Percentiles rank a stretch among this genome's conserved stretches.
Evolutionary conservation across 768 basidiomycete genomes (phyloP).

Genomic region (Phylloporus rhodoxanthus): DNA sequence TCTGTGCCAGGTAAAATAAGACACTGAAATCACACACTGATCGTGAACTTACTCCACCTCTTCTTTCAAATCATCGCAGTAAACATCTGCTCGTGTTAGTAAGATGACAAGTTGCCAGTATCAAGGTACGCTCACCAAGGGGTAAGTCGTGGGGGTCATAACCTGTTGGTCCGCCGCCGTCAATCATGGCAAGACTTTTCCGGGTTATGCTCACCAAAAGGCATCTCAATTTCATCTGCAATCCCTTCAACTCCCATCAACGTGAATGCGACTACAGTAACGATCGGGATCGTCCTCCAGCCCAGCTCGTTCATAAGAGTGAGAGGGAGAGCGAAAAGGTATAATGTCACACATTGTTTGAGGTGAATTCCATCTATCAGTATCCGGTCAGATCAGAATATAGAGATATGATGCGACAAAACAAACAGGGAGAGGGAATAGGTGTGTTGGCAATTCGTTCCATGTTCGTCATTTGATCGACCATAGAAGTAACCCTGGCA

Average conservation of each 20-base stretch:
- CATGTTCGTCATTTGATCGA: constrained; percentile 80
- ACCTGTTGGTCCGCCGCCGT: constrained; percentile 32
- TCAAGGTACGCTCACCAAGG: constrained; percentile 47
- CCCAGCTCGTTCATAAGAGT: constrained; percentile 78
- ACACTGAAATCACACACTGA: background rate
- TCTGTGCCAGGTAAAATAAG: constrained; percentile 31
- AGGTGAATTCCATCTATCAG: constrained; percentile 76
- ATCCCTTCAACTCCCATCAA: constrained; percentile 96
- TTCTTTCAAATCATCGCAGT: constrained; percentile 81
- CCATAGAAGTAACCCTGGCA: constrained; percentile 67
- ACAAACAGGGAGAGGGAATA: constrained; percentile 68
- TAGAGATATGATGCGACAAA: background rate
- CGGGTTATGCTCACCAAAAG: constrained; percentile 58
- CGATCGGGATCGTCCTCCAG: constrained; percentile 80
- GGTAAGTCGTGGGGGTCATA: constrained; percentile 66
- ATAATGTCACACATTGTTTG: constrained; percentile 92
- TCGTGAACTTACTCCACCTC: constrained; percentile 64
- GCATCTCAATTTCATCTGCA: constrained; percentile 92
- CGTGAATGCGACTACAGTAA: constrained; percentile 83
- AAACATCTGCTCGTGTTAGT: constrained; percentile 49
- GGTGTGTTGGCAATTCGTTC: constrained; percentile 90
- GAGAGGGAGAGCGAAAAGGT: constrained; percentile 86
- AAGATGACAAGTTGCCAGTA: background rate
- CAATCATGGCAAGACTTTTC: background rate
- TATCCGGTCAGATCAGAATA: constrained; percentile 7